Evolutionary conservation across 75 land plant species (phyloP), one percentile per base, ranked within the genome.

Genomic region (Pinus taeda): DNA sequence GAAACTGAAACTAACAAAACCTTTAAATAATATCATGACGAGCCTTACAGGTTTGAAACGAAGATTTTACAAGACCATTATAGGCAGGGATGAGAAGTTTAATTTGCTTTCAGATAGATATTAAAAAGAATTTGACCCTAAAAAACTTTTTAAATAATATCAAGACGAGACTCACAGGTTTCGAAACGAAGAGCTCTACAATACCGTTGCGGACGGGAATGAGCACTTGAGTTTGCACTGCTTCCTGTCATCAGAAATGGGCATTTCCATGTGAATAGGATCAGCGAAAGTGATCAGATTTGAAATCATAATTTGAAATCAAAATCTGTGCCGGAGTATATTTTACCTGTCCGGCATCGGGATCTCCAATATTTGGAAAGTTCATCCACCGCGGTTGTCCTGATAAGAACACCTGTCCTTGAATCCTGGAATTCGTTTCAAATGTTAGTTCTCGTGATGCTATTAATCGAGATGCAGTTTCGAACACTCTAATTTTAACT

Each of bases 181-280:
- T 90, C 5, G 83, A 75, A 29, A 78, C 79, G 37, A 87, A 94
- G 26, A 94, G 87, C 77, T 92, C 97, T 57, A 94, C 81, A 7
- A 93, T 81, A 21, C 95, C 95, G 60, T 81, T 83, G 29, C 81
- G 74, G 24, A 93, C 79, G 18, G 96, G 96, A 60, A 93, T 85
- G 74, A 90, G 78, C 37, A 92, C 87, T 75, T 76, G 81, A 15
- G 93, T 92, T 60, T 83, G 80, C 33, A 77, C 53, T 22, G 62
- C 81, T 64, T 87, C 93, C 92, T 89, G 87, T 74, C 73, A 77
- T 18, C 13, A 37, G 22, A 7, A n/a, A 76, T 59, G 17, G 20
- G 22, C 26, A 42, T 12, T 57, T 53, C 33, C n/a, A 75, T 78
- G 72, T 15, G 59, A 78, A 17, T 57, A 24, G 70, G 22, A n/a